Evolutionary conservation across 352 stramenopile species (phyloP), one percentile per base, ranked within the genome.

Genomic region (Phytophthora cactorum): DNA sequence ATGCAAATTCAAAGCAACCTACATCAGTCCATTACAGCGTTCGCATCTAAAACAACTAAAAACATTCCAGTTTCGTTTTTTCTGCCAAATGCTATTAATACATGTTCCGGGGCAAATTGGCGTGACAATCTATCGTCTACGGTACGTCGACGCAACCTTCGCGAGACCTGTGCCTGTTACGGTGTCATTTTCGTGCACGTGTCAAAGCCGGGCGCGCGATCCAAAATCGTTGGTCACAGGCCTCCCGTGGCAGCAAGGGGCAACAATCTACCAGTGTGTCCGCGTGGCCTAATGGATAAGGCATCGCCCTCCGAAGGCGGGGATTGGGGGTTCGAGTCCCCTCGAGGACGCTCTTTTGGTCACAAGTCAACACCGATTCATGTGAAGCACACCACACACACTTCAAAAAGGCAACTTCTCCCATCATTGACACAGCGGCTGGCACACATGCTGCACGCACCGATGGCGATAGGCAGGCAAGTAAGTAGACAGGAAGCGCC

Each of bases 321-420:
- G 71, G 77, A 88, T 79, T 88, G 79, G 69, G 77, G 77, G 79
- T 88, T 88, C 79, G 76, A 88, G 79, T 85, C 78, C 78, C 78
- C 68, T 85, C 79, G 78, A 83, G 78, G 78, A 86, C 72, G 64
- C 52, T 63, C 25, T 64, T 69, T 52, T 44, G 59, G n/a, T 53
- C 39, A 44, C 17, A 52, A 50, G 29, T 59, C 38, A 31, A 5
- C 12, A 27, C 1, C 22, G 2, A 31, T 22, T 61, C 27, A 6
- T 52, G 39, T 61, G 31, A n/a, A 27, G 15, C 25, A 60, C 53
- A 60, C 53, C 14, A 52, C 25, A 14, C 8, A n/a, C 28, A 12
- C 10, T 28, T n/a, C 4, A 11, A 55, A 17, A 34, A 34, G 7
- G 29, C 29, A 34, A 34, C 29, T 34, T 34, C 29, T 34, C 29